Evolutionary conservation across 306 rosid genomes (phyloP).

Genomic region (Medicago truncatula): MtrunA17r5.0-ANR NC_053043.1:7462501-7463000

Average conservation of each 20-base stretch:
- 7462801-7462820: too few species aligned
- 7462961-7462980: too few species aligned
- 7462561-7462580: not conserved
- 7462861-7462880: too few species aligned
- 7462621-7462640: constrained; percentile 4
- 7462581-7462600: constrained; percentile 14
- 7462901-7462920: too few species aligned
- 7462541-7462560: not conserved
- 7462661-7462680: constrained; percentile 2
- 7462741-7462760: constrained; percentile 1
- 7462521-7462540: constrained; percentile 13
- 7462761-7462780: constrained; percentile 17
- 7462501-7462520: constrained; percentile 10
- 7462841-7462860: too few species aligned
- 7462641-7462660: not conserved
- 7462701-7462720: not conserved
- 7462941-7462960: too few species aligned
- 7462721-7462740: not conserved
- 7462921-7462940: too few species aligned
- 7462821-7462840: too few species aligned
- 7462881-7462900: too few species aligned
- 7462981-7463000: too few species aligned
- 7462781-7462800: constrained; percentile 10
- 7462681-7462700: constrained; percentile 3
- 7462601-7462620: not conserved